Percentiles rank a stretch among this genome's conserved stretches.
Evolutionary conservation across 2,329 filamentous ascomycete genomes (phyloP).

Genomic region (Acrodontium crateriforme): DNA sequence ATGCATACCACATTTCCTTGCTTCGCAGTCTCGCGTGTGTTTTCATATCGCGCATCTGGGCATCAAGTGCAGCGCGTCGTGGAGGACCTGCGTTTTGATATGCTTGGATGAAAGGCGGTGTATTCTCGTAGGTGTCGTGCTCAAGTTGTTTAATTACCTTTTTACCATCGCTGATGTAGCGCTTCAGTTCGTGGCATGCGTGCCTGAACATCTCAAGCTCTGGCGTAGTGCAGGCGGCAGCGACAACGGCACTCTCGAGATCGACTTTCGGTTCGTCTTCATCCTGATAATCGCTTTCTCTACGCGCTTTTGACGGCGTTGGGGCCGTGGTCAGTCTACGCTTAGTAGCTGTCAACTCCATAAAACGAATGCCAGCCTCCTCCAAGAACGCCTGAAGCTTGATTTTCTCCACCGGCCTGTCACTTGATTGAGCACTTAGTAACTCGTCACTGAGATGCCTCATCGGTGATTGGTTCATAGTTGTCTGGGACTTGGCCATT

Average conservation of each 20-base stretch:
- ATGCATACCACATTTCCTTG: constrained; percentile 96
- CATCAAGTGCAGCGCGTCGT: constrained; percentile 79
- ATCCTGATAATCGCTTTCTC: constrained; percentile 4
- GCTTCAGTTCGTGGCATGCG: constrained; percentile 86
- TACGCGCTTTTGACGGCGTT: constrained; percentile 21
- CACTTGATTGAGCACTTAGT: constrained; percentile 7
- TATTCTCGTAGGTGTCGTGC: constrained; percentile 73
- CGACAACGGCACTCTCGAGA: constrained; percentile 69
- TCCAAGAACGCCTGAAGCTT: constrained; percentile 86
- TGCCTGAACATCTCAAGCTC: constrained; percentile 93
- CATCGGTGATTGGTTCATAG: constrained; percentile 11
- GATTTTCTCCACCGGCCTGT: constrained; percentile 16
- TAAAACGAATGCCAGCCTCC: constrained; percentile 92
- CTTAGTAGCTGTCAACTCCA: constrained; percentile 96
- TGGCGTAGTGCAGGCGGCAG: constrained; percentile 79
- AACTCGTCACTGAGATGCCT: constrained; percentile 17
- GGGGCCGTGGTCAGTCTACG: constrained; percentile 66
- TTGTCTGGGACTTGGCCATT: constrained; percentile 17
- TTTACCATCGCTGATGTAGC: constrained; percentile 87
- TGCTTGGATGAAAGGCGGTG: constrained; percentile 80
- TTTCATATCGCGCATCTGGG: constrained; percentile 95
- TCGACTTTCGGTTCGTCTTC: constrained; percentile 22
- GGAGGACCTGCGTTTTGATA: constrained; percentile 59
- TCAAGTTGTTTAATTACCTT: constrained; percentile 86
- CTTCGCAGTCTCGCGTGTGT: constrained; percentile 78